phyloP scores from a whole-genome alignment of 1,284 basidiomycete species.

The Blastosporella zonata region DNA sequence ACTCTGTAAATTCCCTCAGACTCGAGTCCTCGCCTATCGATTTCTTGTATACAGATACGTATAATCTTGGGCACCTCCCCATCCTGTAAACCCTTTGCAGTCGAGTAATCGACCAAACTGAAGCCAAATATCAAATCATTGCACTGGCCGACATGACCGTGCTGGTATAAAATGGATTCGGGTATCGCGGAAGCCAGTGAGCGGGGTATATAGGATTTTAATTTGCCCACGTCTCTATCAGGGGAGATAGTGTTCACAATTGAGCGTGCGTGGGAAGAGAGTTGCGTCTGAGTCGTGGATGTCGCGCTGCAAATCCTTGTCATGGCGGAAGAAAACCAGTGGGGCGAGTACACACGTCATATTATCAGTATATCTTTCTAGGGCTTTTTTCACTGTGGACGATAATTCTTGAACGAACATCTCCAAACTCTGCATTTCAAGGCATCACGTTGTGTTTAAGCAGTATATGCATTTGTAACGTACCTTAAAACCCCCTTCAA shows the following conservation, averaged over 20 bases:
- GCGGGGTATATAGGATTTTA: slow-evolving; percentile 54
- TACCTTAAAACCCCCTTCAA: slow-evolving; percentile 79
- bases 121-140: slow-evolving; percentile 91
- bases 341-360: slow-evolving; percentile 51
- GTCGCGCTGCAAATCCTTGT: slow-evolving; percentile 51
- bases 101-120: slow-evolving; percentile 89
- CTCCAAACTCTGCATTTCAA: slow-evolving; percentile 62
- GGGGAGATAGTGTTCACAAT: slow-evolving; percentile 67
- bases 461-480: slow-evolving; percentile 12
- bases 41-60: slow-evolving; percentile 79
- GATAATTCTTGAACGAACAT: slow-evolving; percentile 78
- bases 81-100: slow-evolving; percentile 71
- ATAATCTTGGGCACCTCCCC: slow-evolving; percentile 83
- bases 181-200: slow-evolving; percentile 62
- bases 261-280: slow-evolving; percentile 54
- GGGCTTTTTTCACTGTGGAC: slow-evolving; percentile 56
- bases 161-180: slow-evolving; percentile 69
- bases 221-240: slow-evolving; percentile 60
- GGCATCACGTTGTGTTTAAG: slow-evolving; percentile 6
- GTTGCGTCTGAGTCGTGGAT: slow-evolving; percentile 62
- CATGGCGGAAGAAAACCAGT: slow-evolving; percentile 3
- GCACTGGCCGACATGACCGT: slow-evolving; percentile 86
- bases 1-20: slow-evolving; percentile 86
- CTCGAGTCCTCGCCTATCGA: slow-evolving; percentile 79
- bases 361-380: slow-evolving; percentile 76